Evolutionary conservation across 805 yeast genomes (phyloP).

Genomic region (Candida rishiriensis): DNA sequence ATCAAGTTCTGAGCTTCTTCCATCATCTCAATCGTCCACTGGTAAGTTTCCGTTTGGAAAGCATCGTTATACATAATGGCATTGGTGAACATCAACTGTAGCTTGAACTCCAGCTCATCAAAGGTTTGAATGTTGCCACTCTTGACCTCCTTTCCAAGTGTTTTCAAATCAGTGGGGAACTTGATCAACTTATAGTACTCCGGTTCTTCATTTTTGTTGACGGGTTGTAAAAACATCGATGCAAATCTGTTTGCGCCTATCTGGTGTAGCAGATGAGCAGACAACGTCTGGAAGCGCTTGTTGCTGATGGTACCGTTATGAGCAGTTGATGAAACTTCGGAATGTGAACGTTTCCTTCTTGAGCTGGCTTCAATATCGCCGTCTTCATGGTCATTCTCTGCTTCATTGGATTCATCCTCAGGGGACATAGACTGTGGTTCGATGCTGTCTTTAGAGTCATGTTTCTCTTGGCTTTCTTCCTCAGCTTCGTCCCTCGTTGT

Average conservation of each 20-base stretch:
- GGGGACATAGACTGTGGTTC: too few relatives aligned
- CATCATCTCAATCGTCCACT: constrained; percentile 67
- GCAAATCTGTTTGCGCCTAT: constrained; percentile 70
- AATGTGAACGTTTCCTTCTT: constrained; percentile 16
- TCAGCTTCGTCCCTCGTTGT: too few relatives aligned
- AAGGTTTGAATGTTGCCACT: constrained; percentile 48
- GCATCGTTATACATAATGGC: constrained; percentile 77
- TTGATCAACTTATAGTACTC: constrained; percentile 58
- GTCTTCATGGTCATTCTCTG: neutral
- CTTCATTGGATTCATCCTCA: too few relatives aligned
- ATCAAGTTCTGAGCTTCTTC: constrained; percentile 55
- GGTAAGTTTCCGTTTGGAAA: constrained; percentile 51
- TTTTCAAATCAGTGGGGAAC: constrained; percentile 65
- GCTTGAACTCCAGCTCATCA: constrained; percentile 58
- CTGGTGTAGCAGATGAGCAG: constrained; percentile 57
- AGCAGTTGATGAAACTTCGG: constrained; percentile 12
- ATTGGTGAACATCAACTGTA: constrained; percentile 76
- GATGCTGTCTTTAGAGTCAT: too few relatives aligned
- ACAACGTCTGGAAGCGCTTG: constrained; percentile 50
- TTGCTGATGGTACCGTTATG: neutral
- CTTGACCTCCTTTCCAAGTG: constrained; percentile 53
- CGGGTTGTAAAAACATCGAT: constrained; percentile 69
- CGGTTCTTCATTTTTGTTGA: constrained; percentile 62
- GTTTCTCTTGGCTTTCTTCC: too few relatives aligned
- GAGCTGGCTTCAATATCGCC: neutral